Evolutionary conservation across 2,329 filamentous ascomycete genomes (phyloP), one percentile per base, ranked within the genome.

Genomic region (Paramyrothecium sp.): DNA sequence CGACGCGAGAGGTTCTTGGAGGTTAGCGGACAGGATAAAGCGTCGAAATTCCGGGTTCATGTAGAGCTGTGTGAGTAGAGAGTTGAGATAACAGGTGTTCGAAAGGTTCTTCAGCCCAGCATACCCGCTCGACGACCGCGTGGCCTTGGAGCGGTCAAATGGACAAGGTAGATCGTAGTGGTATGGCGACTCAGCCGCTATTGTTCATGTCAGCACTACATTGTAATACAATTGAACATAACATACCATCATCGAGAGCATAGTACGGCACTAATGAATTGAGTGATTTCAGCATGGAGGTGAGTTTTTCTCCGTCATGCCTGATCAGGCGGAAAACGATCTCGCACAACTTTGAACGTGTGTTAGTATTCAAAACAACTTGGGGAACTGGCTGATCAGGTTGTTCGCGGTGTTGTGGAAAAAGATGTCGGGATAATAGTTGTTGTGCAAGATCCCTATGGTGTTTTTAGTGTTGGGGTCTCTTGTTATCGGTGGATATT

Each of bases 61-160:
- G 78, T 94, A 99, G 0, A 99, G 84, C 69, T 99, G 95, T 0
- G 92, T 94, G 59, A 98, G 82, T 1, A 99, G 79, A 0, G 95
- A 98, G 71, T 99, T 99, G 69, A 98, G 83, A 70, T 99, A 99
- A 74, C 95, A 99, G 1, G 96, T 98, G 69, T 97, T 97, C 11
- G 92, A 95, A 17, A 97, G 82, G 67, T 99, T 99, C 56, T 84
- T 84, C n/a, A 99, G 75, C 1, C 95, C 95, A n/a, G 90, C 86
- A 69, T 96, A 96, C 20, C 92, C 92, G 60, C 90, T 90, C 1
- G 84, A 75, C 2, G 91, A 87, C 60, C 92, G 86, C n/a, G 96
- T 82, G 17, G 86, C 83, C 65, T 84, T 87, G 44, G 73, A 74
- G 34, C 88, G 81, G 53, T 94, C 90, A 60, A 90, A 89, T 51